Evolutionary conservation across 2,329 filamentous ascomycete genomes (phyloP).

Genomic region (Gaeumannomyces sp.): DNA sequence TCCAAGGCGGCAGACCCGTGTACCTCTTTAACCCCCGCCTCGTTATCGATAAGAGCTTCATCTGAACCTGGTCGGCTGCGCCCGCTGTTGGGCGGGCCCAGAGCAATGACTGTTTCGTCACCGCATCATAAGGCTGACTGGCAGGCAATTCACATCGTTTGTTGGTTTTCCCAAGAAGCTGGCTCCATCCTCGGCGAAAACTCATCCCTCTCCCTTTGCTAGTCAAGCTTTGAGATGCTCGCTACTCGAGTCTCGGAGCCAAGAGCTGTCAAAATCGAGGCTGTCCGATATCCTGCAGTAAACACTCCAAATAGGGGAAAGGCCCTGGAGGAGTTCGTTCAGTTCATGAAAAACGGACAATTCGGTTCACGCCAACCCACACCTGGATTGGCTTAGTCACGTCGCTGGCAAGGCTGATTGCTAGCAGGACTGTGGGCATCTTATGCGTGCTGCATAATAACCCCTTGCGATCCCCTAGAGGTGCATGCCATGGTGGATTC

Average conservation of each 20-base stretch:
- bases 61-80: not conserved
- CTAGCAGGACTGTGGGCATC: too few relatives aligned
- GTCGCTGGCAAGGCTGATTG: not conserved
- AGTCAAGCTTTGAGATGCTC: not conserved
- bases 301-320: not conserved
- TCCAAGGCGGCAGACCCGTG: not conserved
- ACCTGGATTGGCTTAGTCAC: not conserved
- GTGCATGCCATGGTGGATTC: not conserved
- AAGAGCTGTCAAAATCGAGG: not conserved
- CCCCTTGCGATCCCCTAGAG: not conserved
- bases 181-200: too few relatives aligned
- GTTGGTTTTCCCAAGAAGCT: not conserved
- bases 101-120: not conserved
- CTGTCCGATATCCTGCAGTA: not conserved
- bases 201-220: not conserved
- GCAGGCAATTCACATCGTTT: not conserved
- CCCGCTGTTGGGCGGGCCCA: too few relatives aligned
- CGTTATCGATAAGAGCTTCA: conserved; percentile 9
- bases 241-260: not conserved
- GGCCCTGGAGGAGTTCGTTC: not conserved
- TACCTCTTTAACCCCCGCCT: not conserved
- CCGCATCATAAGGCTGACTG: not conserved
- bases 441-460: not conserved
- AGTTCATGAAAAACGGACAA: not conserved
- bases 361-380: not conserved